Percentiles rank a stretch among this genome's conserved stretches.
Evolutionary conservation across 1,284 basidiomycete species (phyloP).

Genomic region (Retiboletus flavoniger): DNA sequence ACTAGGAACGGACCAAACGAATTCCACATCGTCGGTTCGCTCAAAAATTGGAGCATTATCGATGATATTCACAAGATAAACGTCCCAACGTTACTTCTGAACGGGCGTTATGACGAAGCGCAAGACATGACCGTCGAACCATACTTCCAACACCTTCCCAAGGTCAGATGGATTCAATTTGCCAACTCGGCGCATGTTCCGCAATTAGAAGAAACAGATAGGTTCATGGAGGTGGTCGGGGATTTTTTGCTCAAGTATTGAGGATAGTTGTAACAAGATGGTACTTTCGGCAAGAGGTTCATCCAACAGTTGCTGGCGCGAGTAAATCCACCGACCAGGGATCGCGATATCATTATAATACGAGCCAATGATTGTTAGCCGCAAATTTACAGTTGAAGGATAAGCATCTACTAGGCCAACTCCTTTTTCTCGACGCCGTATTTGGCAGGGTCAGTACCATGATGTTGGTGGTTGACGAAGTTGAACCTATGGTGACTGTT

Average conservation of each 20-base stretch:
- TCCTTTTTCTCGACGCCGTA: constrained; percentile 52
- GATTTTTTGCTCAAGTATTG: constrained; percentile 33
- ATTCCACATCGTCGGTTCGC: constrained; percentile 46
- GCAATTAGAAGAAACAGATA: constrained; percentile 47
- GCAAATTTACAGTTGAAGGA: constrained; percentile 9
- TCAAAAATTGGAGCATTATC: constrained; percentile 51
- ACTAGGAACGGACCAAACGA: constrained; percentile 53
- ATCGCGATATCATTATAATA: not conserved
- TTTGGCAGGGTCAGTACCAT: constrained; percentile 83
- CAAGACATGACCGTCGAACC: constrained; percentile 45
- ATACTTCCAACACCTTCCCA: constrained; percentile 45
- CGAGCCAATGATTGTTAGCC: not conserved
- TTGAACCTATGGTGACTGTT: constrained; percentile 69
- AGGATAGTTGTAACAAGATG: not conserved
- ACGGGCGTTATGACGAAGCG: constrained; percentile 51
- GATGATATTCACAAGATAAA: constrained; percentile 45
- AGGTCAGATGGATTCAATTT: constrained; percentile 51
- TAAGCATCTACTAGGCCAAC: constrained; percentile 19
- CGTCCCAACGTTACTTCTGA: constrained; percentile 51
- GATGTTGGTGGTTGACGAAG: constrained; percentile 84
- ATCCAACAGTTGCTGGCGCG: not conserved
- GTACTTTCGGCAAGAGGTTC: not conserved
- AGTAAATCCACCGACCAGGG: not conserved
- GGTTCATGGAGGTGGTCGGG: constrained; percentile 42
- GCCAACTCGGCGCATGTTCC: constrained; percentile 46